These are phyloP conservation scores for Colletotrichum sp. DNA, from an alignment of 2,329 filamentous ascomycete species.

Conservation along the genomic window DNA sequence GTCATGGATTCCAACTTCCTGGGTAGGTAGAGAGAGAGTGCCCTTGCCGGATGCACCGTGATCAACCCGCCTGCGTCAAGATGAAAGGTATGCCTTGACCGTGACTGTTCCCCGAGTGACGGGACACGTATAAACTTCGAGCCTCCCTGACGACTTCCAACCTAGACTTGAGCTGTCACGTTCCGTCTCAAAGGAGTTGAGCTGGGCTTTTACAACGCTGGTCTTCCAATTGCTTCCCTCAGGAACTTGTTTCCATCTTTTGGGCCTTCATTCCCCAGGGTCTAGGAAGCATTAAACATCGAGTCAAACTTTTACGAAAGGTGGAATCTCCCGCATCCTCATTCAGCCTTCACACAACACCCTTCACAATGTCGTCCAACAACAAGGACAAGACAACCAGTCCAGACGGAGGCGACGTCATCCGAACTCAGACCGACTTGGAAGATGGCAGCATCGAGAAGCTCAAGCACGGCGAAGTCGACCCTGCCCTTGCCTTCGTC, in stretches of 20 bases:
- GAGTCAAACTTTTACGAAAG: background rate
- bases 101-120: background rate
- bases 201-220: background rate
- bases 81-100: background rate
- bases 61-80: background rate
- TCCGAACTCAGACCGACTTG: constrained; percentile 9
- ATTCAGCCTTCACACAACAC: background rate
- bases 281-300: background rate
- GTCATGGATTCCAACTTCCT: background rate
- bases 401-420: background rate
- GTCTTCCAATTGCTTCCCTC: background rate
- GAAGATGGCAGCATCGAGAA: constrained; percentile 17
- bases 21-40: background rate
- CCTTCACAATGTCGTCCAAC: background rate
- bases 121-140: constrained; percentile 3
- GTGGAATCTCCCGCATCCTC: background rate
- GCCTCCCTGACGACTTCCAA: background rate
- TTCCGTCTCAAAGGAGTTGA: background rate
- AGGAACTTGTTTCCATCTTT: background rate
- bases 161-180: background rate
- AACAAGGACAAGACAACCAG: background rate
- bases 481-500: constrained; percentile 14
- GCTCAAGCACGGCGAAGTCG: constrained; percentile 5
- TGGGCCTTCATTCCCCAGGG: background rate
- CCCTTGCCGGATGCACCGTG: background rate